These are phyloP conservation scores for Lasiosphaeris hirsuta DNA, from an alignment of 495 filamentous ascomycete genomes.

Conservation along the genomic window DNA sequence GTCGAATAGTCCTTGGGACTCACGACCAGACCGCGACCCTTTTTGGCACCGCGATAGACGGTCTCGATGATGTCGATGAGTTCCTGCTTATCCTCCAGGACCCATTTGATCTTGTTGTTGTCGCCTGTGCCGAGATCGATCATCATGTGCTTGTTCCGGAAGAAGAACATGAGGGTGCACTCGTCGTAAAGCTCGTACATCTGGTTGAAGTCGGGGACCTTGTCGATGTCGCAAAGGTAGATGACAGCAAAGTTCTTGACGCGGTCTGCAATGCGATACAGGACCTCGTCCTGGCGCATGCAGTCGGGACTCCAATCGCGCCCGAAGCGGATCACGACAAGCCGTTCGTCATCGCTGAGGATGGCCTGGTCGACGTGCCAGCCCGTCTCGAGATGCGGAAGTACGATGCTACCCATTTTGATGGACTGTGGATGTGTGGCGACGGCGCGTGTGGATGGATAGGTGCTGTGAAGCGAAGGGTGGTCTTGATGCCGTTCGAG, in stretches of 20 bases:
- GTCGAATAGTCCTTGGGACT: slow-evolving; percentile 94
- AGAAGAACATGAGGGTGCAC: slow-evolving; percentile 78
- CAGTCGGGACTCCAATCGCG: slow-evolving; percentile 73
- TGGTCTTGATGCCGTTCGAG: no score
- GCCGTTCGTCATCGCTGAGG: slow-evolving; percentile 74
- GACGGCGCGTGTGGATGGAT: neutral
- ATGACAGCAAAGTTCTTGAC: slow-evolving; percentile 93
- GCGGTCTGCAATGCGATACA: slow-evolving; percentile 82
- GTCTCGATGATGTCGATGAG: slow-evolving; percentile 98
- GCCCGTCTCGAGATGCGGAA: slow-evolving; percentile 87
- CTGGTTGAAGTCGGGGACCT: slow-evolving; percentile 94
- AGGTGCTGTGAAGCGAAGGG: no score
- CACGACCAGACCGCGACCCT: slow-evolving; percentile 91
- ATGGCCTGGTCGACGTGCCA: slow-evolving; percentile 87
- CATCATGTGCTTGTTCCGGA: slow-evolving; percentile 98
- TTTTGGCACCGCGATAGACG: slow-evolving; percentile 95
- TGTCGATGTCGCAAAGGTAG: slow-evolving; percentile 94
- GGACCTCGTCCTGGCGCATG: slow-evolving; percentile 92
- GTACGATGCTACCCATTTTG: slow-evolving; percentile 83
- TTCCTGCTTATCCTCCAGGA: slow-evolving; percentile 97
- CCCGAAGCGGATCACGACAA: slow-evolving; percentile 94
- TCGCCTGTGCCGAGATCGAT: slow-evolving; percentile 97
- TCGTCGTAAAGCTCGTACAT: slow-evolving; percentile 83
- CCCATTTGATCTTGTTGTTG: slow-evolving; percentile 95
- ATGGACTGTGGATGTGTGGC: neutral